phyloP scores from a whole-genome alignment of 2,329 filamentous ascomycete genomes.

The Dothideomycetes sp. region DNA sequence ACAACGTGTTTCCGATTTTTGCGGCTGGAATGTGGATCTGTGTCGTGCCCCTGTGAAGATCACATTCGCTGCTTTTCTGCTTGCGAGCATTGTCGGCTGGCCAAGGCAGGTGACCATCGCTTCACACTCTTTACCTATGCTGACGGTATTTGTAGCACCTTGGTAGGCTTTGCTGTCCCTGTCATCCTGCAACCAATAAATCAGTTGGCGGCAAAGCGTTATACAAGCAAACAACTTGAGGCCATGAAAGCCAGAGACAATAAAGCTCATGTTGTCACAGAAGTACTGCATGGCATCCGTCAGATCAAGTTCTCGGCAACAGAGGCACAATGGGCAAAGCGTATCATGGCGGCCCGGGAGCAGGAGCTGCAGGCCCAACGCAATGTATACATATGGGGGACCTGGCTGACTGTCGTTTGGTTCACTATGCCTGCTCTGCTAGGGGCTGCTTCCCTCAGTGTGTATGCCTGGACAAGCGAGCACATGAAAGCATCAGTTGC shows the following conservation, averaged over 20 bases:
- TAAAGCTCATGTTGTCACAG: not conserved
- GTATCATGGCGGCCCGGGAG: not conserved
- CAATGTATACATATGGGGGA: not conserved
- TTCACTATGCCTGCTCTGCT: not conserved
- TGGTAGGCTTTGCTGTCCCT: not conserved
- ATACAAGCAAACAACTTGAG: not conserved
- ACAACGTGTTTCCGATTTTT: not conserved
- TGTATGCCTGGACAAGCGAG: not conserved
- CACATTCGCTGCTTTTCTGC: not conserved
- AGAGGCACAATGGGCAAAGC: not conserved
- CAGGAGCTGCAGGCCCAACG: not conserved
- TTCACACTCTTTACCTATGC: not conserved
- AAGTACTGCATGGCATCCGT: not conserved
- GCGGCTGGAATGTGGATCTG: not conserved
- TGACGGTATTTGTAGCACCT: not conserved
- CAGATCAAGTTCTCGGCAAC: not conserved
- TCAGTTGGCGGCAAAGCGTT: not conserved
- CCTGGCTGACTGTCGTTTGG: not conserved
- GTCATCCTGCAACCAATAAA: not conserved
- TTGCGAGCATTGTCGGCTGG: not conserved
- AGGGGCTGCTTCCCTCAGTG: not conserved
- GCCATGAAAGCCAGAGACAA: not conserved
- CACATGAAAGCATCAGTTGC: not conserved
- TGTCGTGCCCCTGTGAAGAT: not conserved
- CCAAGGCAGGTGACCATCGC: not conserved